A percentile compares a stretch with the other conserved stretches of the same genome.
phyloP scores from a whole-genome alignment of 2,329 filamentous ascomycete species.

The Arthroderma sp. region DNA sequence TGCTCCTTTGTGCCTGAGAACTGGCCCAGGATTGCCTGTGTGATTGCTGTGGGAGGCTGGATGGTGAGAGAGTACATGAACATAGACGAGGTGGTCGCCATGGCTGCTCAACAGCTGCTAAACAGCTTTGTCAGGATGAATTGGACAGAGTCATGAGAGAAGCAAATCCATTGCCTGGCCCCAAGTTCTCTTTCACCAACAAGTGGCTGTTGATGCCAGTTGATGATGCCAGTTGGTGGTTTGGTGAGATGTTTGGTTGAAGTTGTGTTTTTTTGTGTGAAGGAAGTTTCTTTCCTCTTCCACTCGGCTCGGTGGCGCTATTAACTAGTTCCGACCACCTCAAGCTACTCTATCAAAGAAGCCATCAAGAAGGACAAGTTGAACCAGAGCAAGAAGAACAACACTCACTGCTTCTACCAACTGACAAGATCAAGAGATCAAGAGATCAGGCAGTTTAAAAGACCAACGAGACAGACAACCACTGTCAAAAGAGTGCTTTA shows the following conservation, averaged over 20 bases:
- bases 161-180: not conserved
- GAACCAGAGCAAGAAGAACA: not conserved
- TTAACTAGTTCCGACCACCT: not conserved
- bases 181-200: not conserved
- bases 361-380: not conserved
- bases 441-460: not conserved
- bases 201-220: not conserved
- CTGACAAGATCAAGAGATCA: not conserved
- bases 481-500: no score
- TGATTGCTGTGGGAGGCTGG: conserved; percentile 78
- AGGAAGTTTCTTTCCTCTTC: conserved; percentile 12
- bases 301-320: conserved; percentile 10
- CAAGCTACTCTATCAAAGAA: no score
- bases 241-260: not conserved
- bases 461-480: not conserved
- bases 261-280: not conserved
- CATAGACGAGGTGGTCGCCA: conserved; percentile 98
- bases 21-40: conserved; percentile 83
- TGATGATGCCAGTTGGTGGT: not conserved
- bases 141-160: not conserved
- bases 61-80: conserved; percentile 97
- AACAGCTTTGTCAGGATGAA: not conserved
- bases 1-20: conserved; percentile 95
- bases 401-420: not conserved
- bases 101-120: conserved; percentile 32